A percentile compares a stretch with the other conserved stretches of the same genome.
phyloP scores from a whole-genome alignment of 495 filamentous ascomycete genomes.

The Parachaetomium inaequale region DNA sequence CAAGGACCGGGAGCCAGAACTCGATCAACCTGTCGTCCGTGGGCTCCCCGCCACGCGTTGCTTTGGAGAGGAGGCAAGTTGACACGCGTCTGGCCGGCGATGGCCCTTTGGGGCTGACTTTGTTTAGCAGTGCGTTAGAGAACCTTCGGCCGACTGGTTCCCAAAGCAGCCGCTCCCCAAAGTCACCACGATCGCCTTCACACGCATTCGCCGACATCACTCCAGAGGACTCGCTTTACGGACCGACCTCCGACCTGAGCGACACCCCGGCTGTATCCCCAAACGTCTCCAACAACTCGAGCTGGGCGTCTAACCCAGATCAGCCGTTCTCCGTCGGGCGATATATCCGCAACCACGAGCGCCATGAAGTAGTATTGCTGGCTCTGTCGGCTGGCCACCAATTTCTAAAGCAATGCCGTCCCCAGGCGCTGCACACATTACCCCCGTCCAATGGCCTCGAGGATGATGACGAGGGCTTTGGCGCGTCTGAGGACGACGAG shows the following conservation, averaged over 20 bases:
- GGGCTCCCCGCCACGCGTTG: background rate
- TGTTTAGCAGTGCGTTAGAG: background rate
- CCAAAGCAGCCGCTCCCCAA: background rate
- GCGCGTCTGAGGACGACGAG: background rate
- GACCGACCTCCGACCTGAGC: too few relatives aligned
- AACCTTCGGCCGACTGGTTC: background rate
- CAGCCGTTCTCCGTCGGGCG: background rate
- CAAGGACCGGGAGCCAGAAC: background rate
- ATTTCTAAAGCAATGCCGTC: too few relatives aligned
- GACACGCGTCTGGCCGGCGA: background rate
- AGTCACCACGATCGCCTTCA: too few relatives aligned
- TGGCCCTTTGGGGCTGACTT: too few relatives aligned
- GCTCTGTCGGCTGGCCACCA: background rate
- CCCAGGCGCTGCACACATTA: background rate
- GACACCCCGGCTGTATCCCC: background rate
- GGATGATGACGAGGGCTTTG: background rate
- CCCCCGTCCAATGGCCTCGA: background rate
- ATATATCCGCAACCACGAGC: conserved; percentile 7
- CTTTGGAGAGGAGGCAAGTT: background rate
- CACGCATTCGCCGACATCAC: background rate
- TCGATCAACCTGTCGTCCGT: conserved; percentile 3
- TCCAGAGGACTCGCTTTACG: background rate
- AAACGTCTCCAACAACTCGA: background rate
- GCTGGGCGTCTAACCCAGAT: background rate
- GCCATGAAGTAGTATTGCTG: conserved; percentile 21